Percentiles rank a stretch among this genome's conserved stretches.
phyloP scores from a whole-genome alignment of 1,284 basidiomycete genomes.

The Heterobasidion irregulare region DNA sequence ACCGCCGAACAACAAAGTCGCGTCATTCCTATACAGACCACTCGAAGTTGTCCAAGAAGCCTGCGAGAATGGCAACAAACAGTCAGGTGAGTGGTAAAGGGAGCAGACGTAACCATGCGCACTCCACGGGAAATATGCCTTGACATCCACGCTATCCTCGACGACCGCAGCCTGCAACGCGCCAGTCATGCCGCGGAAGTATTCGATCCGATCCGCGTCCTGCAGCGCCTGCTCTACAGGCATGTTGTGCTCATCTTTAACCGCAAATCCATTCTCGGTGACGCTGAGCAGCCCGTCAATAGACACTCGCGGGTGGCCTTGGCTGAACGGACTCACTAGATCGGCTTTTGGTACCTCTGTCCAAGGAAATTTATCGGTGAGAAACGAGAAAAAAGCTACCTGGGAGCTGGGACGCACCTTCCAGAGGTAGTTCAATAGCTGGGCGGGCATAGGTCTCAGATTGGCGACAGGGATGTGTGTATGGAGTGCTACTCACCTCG shows the following conservation, averaged over 20 bases:
- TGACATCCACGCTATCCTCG: constrained; percentile 59
- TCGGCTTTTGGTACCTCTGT: constrained; percentile 50
- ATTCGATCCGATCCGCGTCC: constrained; percentile 59
- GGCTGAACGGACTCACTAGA: constrained; percentile 36
- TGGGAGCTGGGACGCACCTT: constrained; percentile 31
- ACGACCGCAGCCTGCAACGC: constrained; percentile 51
- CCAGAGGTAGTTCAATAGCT: constrained; percentile 63
- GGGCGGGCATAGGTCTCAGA: constrained; percentile 19
- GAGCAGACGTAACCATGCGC: constrained; percentile 5
- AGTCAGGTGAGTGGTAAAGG: neutral
- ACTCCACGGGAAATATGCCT: constrained; percentile 72
- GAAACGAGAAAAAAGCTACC: neutral
- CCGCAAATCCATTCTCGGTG: constrained; percentile 69
- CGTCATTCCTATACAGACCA: constrained; percentile 29
- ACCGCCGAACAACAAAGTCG: constrained; percentile 2
- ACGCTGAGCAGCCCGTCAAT: constrained; percentile 27
- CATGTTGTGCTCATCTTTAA: constrained; percentile 55
- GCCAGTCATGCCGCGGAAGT: constrained; percentile 57
- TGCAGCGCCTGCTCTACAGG: constrained; percentile 47
- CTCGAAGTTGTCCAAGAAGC: constrained; percentile 69
- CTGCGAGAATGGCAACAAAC: constrained; percentile 19
- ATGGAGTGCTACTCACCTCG: constrained; percentile 21
- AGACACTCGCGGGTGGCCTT: no score
- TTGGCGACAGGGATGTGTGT: no score
- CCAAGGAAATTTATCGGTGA: constrained; percentile 5